Evolutionary conservation across 345 rosid species (phyloP).

Genomic region (Kernera saxatilis): DNA sequence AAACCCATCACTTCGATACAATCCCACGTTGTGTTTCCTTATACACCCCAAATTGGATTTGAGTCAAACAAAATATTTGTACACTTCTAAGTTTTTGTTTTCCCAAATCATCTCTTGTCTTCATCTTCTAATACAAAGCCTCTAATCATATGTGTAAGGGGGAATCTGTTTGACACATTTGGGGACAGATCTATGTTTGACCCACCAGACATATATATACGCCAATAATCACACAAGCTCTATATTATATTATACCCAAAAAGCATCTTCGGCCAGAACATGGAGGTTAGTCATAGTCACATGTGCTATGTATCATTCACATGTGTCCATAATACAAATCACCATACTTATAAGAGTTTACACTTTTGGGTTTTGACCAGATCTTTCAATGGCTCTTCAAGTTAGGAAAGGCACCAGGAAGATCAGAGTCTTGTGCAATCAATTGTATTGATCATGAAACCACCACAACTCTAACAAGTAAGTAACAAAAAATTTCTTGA

Average conservation of each 20-base stretch:
- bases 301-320: constrained; percentile 21
- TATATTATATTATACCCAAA: constrained; percentile 13
- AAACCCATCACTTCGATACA: neutral
- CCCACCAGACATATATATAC: constrained; percentile 25
- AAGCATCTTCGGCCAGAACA: constrained; percentile 30
- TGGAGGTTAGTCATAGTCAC: constrained; percentile 58
- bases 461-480: constrained; percentile 19
- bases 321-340: constrained; percentile 1
- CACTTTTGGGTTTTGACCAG: constrained; percentile 44
- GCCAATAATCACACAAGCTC: constrained; percentile 18
- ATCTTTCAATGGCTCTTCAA: constrained; percentile 53
- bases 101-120: constrained; percentile 39
- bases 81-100: constrained; percentile 18
- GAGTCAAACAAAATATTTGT: constrained; percentile 17
- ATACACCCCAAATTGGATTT: neutral
- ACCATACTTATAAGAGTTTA: neutral
- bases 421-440: neutral
- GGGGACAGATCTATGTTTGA: constrained; percentile 56
- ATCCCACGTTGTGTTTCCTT: constrained; percentile 17
- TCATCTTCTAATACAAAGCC: constrained; percentile 36
- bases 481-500: constrained; percentile 1
- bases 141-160: constrained; percentile 20
- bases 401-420: constrained; percentile 36
- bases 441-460: constrained; percentile 8
- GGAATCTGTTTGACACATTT: constrained; percentile 50